Evolutionary conservation across 129 eudicot genomes (phyloP).

Genomic region (Mikania micrantha): DNA sequence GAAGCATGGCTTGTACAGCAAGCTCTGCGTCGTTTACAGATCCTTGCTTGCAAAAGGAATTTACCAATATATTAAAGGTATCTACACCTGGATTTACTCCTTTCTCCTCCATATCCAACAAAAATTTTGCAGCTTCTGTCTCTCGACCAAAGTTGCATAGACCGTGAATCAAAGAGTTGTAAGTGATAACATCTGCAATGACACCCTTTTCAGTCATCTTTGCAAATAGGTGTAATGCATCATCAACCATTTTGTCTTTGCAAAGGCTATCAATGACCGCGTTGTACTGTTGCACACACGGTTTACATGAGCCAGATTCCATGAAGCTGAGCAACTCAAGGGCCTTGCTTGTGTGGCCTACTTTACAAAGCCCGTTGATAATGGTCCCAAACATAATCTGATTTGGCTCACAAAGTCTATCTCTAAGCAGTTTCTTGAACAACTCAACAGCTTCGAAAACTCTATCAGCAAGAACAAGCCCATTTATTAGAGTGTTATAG

Average conservation of each 20-base stretch:
- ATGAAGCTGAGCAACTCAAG: too few species aligned
- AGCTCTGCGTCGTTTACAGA: constrained; percentile 15
- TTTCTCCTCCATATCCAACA: constrained; percentile 19
- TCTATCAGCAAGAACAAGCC: constrained; percentile 24
- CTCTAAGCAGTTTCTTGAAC: constrained; percentile 22
- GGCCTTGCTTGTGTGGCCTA: too few species aligned
- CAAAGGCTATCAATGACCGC: too few species aligned
- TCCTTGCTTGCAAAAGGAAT: constrained; percentile 26
- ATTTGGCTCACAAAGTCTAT: constrained; percentile 25
- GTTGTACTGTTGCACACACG: too few species aligned
- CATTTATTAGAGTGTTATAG: constrained; percentile 32
- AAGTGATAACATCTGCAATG: constrained; percentile 26
- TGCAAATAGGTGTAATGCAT: constrained; percentile 26
- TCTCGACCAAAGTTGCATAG: constrained; percentile 27
- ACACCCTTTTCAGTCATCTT: constrained; percentile 33
- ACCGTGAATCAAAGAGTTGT: constrained; percentile 34
- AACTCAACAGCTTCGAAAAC: constrained; percentile 27
- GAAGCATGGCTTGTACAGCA: constrained; percentile 11
- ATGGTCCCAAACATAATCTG: constrained; percentile 25
- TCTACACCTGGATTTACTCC: constrained; percentile 6
- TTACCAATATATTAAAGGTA: constrained; percentile 18
- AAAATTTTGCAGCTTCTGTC: constrained; percentile 19
- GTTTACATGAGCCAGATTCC: too few species aligned
- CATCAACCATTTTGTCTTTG: too few species aligned
- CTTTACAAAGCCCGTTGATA: too few species aligned